These are phyloP conservation scores for Diaporthe sp. DNA, from an alignment of 2,329 filamentous ascomycete species.

Conservation along the genomic window DNA sequence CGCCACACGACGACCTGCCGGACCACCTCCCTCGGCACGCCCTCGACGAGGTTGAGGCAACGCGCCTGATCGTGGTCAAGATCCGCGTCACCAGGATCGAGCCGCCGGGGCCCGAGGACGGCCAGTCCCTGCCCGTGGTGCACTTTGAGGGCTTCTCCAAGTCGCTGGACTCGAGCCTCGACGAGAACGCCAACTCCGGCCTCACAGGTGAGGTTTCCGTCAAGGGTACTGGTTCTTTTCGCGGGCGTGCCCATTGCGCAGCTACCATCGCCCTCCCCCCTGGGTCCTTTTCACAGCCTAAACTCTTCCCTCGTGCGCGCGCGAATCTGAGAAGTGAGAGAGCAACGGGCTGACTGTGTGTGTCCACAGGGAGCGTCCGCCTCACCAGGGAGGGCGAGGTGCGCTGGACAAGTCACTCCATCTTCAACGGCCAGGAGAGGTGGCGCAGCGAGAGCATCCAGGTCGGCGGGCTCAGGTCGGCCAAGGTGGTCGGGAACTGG, in stretches of 20 bases:
- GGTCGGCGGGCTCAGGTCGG: conserved; percentile 75
- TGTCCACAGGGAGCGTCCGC: conserved; percentile 68
- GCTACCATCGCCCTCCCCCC: background rate
- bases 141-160: conserved; percentile 75
- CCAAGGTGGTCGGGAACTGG: conserved; percentile 80
- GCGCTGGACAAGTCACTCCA: conserved; percentile 79
- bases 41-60: conserved; percentile 75
- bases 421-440: conserved; percentile 74
- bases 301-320: background rate
- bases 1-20: conserved; percentile 55
- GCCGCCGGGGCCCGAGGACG: conserved; percentile 69
- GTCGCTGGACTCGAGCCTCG: conserved; percentile 74
- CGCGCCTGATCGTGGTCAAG: conserved; percentile 78
- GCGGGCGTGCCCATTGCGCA: background rate
- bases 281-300: no score
- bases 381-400: conserved; percentile 80
- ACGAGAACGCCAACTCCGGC: conserved; percentile 77
- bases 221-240: conserved; percentile 38
- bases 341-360: conserved; percentile 36
- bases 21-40: conserved; percentile 63
- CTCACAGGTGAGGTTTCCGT: conserved; percentile 67
- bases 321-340: background rate
- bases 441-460: conserved; percentile 86
- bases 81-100: conserved; percentile 74
- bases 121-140: conserved; percentile 73